phyloP scores from a whole-genome alignment of 345 rosid genomes.

The Salix udensis region DNA sequence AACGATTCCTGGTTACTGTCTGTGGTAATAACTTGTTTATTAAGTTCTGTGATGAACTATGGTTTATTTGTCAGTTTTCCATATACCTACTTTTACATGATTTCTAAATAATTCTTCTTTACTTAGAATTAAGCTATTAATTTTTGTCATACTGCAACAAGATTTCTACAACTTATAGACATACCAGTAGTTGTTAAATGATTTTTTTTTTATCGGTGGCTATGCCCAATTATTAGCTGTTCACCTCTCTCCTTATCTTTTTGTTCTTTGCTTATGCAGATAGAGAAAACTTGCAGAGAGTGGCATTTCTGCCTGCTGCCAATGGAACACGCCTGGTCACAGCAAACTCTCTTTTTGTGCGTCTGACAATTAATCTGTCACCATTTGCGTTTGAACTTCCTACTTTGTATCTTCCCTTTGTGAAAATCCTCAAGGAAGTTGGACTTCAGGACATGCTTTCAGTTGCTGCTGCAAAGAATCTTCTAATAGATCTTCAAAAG shows the following conservation, averaged over 20 bases:
- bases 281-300: slow-evolving; percentile 56
- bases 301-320: slow-evolving; percentile 89
- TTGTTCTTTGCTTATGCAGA: slow-evolving; percentile 39
- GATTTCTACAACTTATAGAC: neutral
- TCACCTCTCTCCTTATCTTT: slow-evolving; percentile 7
- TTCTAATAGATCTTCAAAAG: slow-evolving; percentile 68
- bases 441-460: slow-evolving; percentile 83
- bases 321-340: slow-evolving; percentile 90
- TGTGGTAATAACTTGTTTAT: no score
- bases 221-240: neutral
- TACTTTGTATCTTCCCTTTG: slow-evolving; percentile 63
- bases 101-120: neutral
- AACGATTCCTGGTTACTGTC: no score
- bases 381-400: slow-evolving; percentile 96
- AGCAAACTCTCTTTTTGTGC: slow-evolving; percentile 69
- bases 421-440: slow-evolving; percentile 75
- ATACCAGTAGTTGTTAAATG: neutral
- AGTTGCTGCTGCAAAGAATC: slow-evolving; percentile 59
- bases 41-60: no score
- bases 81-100: neutral
- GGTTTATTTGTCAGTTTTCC: neutral
- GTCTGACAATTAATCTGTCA: slow-evolving; percentile 68
- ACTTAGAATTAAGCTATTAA: neutral
- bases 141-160: neutral
- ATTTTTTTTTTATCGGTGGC: neutral